Percentiles rank a stretch among this genome's conserved stretches.
Conservation (phyloP, 1,284 basidiomycete species). For the Testicularia cyperi region DNA sequence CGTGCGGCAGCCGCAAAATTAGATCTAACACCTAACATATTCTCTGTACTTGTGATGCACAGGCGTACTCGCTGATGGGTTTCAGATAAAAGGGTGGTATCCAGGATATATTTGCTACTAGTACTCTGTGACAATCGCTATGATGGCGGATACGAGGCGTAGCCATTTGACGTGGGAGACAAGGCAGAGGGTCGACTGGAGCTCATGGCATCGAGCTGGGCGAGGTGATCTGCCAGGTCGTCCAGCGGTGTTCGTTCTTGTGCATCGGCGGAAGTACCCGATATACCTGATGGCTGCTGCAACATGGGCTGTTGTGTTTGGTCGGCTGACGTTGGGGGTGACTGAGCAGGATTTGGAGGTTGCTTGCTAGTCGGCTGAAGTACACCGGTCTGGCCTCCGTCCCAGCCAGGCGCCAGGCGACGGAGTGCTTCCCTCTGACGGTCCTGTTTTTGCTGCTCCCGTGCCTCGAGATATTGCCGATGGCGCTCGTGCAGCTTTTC, state of each 20-base stretch:
- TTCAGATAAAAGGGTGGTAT: no score
- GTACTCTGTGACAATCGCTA: no score
- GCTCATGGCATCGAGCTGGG: slow-evolving; percentile 17
- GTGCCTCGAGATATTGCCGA: slow-evolving; percentile 9
- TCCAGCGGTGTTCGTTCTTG: slow-evolving; percentile 30
- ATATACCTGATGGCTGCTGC: no score
- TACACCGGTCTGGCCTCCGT: slow-evolving; percentile 3
- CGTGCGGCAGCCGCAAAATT: no score
- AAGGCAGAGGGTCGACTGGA: no score
- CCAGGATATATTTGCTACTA: no score
- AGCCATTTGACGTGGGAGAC: no score
- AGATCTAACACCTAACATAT: no score
- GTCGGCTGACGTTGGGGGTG: background rate
- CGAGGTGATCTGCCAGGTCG: slow-evolving; percentile 33
- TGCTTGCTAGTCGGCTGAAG: slow-evolving; percentile 14
- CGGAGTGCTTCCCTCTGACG: slow-evolving; percentile 9
- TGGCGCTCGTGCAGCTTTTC: slow-evolving; percentile 19
- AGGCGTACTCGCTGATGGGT: no score
- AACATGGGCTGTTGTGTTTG: background rate
- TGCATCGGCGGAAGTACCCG: no score
- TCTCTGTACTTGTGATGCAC: no score
- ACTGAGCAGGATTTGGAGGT: background rate
- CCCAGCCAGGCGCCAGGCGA: slow-evolving; percentile 30
- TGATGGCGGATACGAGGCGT: no score
- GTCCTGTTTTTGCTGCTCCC: slow-evolving; percentile 14